Conservation (phyloP, 2,329 filamentous ascomycete species). For the Beauveria medogensis region DNA sequence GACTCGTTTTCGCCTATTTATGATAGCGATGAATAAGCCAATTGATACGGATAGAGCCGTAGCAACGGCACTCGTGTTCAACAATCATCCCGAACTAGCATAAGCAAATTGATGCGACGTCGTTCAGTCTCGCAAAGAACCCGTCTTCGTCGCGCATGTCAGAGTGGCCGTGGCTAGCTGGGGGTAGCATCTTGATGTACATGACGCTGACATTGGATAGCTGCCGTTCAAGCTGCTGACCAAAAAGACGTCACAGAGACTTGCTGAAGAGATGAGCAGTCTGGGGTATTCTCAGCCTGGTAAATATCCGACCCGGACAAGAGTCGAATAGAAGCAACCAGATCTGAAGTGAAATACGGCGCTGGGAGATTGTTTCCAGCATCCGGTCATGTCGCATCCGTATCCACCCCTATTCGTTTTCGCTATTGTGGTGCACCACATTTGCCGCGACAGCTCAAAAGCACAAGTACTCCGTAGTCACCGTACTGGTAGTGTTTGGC, state of each 20-base stretch:
- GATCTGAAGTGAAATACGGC: neutral
- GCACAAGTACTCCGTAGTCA: neutral
- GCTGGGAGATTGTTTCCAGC: neutral
- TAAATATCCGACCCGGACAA: neutral
- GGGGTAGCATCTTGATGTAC: neutral
- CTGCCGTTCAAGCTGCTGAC: neutral
- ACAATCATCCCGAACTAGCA: neutral
- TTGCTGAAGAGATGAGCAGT: neutral
- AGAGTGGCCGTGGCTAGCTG: neutral
- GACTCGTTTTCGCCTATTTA: neutral
- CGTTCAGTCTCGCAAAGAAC: neutral
- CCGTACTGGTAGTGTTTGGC: neutral
- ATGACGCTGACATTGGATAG: neutral
- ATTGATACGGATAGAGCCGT: neutral
- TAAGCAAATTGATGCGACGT: neutral
- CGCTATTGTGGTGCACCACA: neutral
- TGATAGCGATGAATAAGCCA: neutral
- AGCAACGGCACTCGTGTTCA: neutral
- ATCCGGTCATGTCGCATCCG: slow-evolving; percentile 7
- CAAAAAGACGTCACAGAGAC: neutral
- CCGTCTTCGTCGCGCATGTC: neutral
- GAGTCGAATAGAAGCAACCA: neutral
- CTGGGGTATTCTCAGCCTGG: slow-evolving; percentile 3
- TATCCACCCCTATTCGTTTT: slow-evolving; percentile 11
- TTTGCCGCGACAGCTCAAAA: neutral